phyloP scores from a whole-genome alignment of 1,284 basidiomycete species.

The Stygiomarasmius scandens region DNA sequence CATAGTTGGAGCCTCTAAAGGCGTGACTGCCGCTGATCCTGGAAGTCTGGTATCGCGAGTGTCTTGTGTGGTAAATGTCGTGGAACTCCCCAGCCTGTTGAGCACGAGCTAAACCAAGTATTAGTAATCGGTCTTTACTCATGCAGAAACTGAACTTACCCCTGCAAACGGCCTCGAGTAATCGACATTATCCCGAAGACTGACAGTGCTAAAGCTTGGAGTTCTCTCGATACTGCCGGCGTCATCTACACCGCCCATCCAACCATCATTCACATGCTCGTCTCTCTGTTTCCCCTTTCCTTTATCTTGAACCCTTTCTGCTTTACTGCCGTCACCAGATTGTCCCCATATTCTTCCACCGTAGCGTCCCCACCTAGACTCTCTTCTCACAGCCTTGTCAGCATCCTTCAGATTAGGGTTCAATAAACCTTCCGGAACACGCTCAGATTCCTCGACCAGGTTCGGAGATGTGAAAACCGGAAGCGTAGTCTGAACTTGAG shows the following conservation, averaged over 20 bases:
- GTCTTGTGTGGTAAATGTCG: slow-evolving; percentile 1
- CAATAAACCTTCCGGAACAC: background rate
- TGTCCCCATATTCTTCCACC: background rate
- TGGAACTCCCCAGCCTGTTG: slow-evolving; percentile 4
- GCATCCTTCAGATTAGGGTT: background rate
- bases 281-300: background rate
- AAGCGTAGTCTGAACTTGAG: background rate
- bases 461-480: background rate
- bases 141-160: background rate
- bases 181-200: background rate
- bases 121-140: background rate
- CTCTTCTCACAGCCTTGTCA: background rate
- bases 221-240: background rate
- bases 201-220: background rate
- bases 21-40: background rate
- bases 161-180: background rate
- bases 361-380: background rate
- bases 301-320: background rate
- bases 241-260: background rate
- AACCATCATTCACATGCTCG: background rate
- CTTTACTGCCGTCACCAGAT: background rate
- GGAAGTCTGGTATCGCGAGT: background rate
- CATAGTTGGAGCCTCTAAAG: background rate
- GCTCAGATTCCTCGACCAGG: background rate
- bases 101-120: background rate